Evolutionary conservation across 306 rosid genomes (phyloP).

Genomic region (Hippophae rhamnoides): DNA sequence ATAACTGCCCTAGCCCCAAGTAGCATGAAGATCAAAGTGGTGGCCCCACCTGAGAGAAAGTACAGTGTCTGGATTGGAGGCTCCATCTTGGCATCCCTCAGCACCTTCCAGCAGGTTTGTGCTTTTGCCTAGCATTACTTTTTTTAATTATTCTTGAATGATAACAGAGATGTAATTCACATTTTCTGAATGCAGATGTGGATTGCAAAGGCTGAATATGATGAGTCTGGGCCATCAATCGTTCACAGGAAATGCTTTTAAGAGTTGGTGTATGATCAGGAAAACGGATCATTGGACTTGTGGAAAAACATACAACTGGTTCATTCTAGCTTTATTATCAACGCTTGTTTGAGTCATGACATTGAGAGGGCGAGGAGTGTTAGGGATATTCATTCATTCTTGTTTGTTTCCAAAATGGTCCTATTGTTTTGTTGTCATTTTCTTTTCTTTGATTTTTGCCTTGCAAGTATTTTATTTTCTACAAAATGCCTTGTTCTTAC

Average conservation of each 20-base stretch:
- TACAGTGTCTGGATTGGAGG: slow-evolving; percentile 99
- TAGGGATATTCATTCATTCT: no score
- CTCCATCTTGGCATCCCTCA: slow-evolving; percentile 94
- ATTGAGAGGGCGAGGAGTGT: slow-evolving; percentile 35
- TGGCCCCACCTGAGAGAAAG: slow-evolving; percentile 98
- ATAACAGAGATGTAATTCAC: slow-evolving; percentile 3
- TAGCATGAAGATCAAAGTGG: slow-evolving; percentile 99
- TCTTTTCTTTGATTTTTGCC: not conserved
- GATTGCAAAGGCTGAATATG: slow-evolving; percentile 97
- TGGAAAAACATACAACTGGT: slow-evolving; percentile 22
- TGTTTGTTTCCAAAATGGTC: slow-evolving; percentile 25
- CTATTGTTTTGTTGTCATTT: slow-evolving; percentile 18
- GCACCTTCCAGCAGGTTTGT: slow-evolving; percentile 99
- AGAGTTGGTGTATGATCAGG: slow-evolving; percentile 28
- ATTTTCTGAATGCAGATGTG: slow-evolving; percentile 67
- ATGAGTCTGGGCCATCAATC: slow-evolving; percentile 95
- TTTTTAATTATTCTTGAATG: slow-evolving; percentile 2
- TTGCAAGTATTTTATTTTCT: not conserved
- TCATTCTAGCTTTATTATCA: slow-evolving; percentile 38
- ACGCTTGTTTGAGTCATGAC: slow-evolving; percentile 42
- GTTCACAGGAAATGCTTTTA: slow-evolving; percentile 99
- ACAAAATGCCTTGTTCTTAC: not conserved
- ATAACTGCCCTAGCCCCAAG: slow-evolving; percentile 95
- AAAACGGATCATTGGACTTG: slow-evolving; percentile 23
- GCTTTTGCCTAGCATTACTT: slow-evolving; percentile 3